A percentile compares a stretch with the other conserved stretches of the same genome.
These are phyloP conservation scores for Strobilomyces echinocephalus DNA, from an alignment of 768 basidiomycete species.

Conservation along the genomic window DNA sequence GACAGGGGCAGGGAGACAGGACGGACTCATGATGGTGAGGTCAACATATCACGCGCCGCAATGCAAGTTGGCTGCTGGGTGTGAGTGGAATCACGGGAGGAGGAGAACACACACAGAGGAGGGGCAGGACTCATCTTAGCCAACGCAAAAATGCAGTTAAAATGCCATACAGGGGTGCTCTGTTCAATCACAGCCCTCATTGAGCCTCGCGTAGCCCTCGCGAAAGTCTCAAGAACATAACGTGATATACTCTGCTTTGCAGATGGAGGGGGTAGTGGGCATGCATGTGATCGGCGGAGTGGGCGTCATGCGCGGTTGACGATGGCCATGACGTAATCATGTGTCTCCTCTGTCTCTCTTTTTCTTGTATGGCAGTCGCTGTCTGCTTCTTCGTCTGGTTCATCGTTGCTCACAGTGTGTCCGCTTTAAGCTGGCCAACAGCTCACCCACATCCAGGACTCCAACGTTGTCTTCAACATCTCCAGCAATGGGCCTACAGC, in stretches of 20 bases:
- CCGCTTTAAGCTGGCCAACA: slow-evolving; percentile 8
- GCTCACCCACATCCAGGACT: slow-evolving; percentile 25
- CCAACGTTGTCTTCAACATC: slow-evolving; percentile 25
- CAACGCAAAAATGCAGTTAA: too few relatives aligned
- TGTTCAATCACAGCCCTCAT: too few relatives aligned
- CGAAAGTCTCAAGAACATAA: too few relatives aligned
- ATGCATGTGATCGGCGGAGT: slow-evolving; percentile 58
- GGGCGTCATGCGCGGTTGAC: slow-evolving; percentile 80
- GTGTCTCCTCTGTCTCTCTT: too few relatives aligned
- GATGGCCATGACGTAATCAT: slow-evolving; percentile 37
- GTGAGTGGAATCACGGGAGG: not conserved
- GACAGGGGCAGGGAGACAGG: not conserved
- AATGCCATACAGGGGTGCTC: too few relatives aligned
- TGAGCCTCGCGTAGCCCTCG: too few relatives aligned
- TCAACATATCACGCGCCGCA: slow-evolving; percentile 94
- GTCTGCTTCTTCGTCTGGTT: slow-evolving; percentile 19
- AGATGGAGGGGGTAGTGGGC: slow-evolving; percentile 41
- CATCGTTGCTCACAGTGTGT: slow-evolving; percentile 11
- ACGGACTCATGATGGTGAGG: slow-evolving; percentile 50
- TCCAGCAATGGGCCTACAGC: slow-evolving; percentile 42
- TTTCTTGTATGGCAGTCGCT: slow-evolving; percentile 22
- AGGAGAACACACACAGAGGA: slow-evolving; percentile 45
- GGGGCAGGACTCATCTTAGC: too few relatives aligned
- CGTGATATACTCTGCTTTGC: too few relatives aligned
- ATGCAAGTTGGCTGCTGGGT: slow-evolving; percentile 73